phyloP scores from a whole-genome alignment of 768 basidiomycete species.

The Peribolospora baueri region DNA sequence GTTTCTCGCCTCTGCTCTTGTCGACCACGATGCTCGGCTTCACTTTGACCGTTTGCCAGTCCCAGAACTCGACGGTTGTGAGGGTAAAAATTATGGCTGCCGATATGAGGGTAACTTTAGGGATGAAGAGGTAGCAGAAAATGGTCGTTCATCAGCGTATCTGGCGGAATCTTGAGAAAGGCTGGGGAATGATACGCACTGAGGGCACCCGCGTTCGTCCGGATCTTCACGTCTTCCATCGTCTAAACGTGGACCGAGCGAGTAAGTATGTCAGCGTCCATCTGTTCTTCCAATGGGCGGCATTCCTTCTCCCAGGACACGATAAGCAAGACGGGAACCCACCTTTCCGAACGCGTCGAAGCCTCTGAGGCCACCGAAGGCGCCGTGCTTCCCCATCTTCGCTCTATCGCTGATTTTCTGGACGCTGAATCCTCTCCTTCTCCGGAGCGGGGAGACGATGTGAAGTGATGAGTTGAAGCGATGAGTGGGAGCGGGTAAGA shows the following conservation, averaged over 20 bases:
- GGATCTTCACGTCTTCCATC: conserved; percentile 97
- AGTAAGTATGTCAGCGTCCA: neutral
- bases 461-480: too few species aligned
- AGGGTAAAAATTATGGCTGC: conserved; percentile 27
- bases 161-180: neutral
- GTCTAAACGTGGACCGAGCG: conserved; percentile 34
- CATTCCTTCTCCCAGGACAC: neutral
- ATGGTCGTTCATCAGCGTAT: neutral
- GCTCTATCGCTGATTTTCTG: too few species aligned
- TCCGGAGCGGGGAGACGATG: too few species aligned
- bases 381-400: conserved; percentile 20
- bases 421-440: too few species aligned
- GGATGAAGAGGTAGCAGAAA: neutral
- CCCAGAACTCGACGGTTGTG: conserved; percentile 56
- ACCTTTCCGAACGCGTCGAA: conserved; percentile 99
- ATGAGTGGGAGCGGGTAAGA: too few species aligned
- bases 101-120: neutral
- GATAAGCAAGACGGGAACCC: conserved; percentile 9
- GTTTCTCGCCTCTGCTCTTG: conserved; percentile 76
- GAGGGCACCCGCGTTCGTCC: conserved; percentile 67
- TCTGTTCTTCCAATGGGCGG: neutral
- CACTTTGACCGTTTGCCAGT: neutral
- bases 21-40: conserved; percentile 70
- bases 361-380: conserved; percentile 38
- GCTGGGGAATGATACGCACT: conserved; percentile 28